These are phyloP conservation scores for Porodaedalea pini DNA, from an alignment of 1,284 basidiomycete genomes.

Conservation along the genomic window DNA sequence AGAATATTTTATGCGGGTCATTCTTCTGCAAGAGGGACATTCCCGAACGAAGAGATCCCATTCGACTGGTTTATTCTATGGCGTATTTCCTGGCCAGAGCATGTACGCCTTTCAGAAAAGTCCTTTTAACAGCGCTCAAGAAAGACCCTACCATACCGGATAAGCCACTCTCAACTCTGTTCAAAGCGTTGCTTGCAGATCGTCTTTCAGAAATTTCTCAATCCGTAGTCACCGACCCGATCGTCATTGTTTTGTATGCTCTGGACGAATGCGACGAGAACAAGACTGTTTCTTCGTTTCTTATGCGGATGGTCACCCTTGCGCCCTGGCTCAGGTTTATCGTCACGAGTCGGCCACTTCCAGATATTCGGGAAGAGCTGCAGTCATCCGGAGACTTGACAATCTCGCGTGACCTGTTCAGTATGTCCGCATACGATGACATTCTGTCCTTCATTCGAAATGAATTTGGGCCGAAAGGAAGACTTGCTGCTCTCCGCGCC, in stretches of 20 bases:
- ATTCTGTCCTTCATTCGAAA: neutral
- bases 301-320: neutral
- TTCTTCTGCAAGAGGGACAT: constrained; percentile 14
- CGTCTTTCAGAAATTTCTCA: too few relatives aligned
- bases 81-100: neutral
- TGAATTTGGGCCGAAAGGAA: neutral
- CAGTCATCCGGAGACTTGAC: neutral
- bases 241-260: constrained; percentile 5
- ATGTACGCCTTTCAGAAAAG: neutral
- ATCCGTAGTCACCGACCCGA: too few relatives aligned
- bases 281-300: neutral
- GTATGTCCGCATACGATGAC: neutral
- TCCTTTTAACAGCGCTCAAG: neutral
- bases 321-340: constrained; percentile 3
- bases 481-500: neutral
- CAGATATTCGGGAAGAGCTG: neutral
- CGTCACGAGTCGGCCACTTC: constrained; percentile 8
- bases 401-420: neutral
- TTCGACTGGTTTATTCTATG: neutral
- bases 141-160: neutral
- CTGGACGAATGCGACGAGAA: constrained; percentile 9
- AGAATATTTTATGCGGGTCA: neutral
- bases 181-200: neutral
- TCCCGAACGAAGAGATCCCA: neutral
- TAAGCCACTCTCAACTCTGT: neutral